Percentiles rank a stretch among this genome's conserved stretches.
Conservation (phyloP, 257 asterid genomes). For the Solanum megistacrolobum region DNA sequence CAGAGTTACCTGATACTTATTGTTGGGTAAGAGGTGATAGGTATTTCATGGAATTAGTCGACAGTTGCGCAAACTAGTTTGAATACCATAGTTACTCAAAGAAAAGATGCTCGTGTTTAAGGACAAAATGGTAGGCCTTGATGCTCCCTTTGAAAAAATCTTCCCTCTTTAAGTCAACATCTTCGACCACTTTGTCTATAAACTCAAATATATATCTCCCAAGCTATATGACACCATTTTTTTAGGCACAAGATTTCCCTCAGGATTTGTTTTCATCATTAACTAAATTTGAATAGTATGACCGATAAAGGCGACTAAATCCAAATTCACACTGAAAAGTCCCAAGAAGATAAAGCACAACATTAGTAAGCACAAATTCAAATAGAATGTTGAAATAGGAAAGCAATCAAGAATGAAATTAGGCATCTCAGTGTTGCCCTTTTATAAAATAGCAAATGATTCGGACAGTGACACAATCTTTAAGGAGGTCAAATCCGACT, state of each 20-base stretch:
- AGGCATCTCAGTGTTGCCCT: neutral
- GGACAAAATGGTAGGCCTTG: neutral
- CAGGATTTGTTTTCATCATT: neutral
- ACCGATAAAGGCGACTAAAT: neutral
- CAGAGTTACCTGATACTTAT: neutral
- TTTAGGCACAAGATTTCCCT: neutral
- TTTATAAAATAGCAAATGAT: neutral
- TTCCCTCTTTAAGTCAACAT: neutral
- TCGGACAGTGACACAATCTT: neutral
- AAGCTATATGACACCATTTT: neutral
- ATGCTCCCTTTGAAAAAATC: neutral
- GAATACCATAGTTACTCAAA: no score
- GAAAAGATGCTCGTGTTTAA: neutral
- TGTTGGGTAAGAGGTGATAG: no score
- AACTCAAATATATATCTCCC: neutral
- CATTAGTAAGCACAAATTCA: neutral
- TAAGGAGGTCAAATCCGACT: neutral
- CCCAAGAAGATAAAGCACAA: no score
- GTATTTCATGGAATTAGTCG: no score
- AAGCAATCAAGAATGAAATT: neutral
- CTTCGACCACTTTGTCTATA: neutral
- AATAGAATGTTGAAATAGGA: neutral
- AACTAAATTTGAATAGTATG: neutral
- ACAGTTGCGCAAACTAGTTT: neutral
- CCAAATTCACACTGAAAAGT: fast-evolving